phyloP scores from a whole-genome alignment of 2,329 filamentous ascomycete genomes.

The Fusarium cicatricum region DNA sequence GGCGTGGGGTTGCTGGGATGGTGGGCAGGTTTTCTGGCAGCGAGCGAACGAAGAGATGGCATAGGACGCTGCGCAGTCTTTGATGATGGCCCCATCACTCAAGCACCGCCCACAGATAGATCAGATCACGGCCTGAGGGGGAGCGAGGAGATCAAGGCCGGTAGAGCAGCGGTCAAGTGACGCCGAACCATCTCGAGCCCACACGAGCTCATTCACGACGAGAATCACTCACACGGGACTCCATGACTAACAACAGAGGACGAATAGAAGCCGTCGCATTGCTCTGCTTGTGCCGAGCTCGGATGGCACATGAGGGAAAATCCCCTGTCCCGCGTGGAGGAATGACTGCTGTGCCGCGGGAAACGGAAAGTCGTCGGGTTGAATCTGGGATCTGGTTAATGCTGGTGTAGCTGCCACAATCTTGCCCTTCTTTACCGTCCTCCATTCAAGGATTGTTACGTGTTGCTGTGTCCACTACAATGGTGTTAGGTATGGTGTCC shows the following conservation, averaged over 20 bases:
- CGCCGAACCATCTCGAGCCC: conserved; percentile 34
- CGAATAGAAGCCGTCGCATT: conserved; percentile 33
- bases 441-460: conserved; percentile 33
- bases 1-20: conserved; percentile 39
- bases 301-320: conserved; percentile 39
- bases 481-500: conserved; percentile 30
- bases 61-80: conserved; percentile 22
- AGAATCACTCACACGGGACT: conserved; percentile 31
- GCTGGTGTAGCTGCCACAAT: conserved; percentile 31
- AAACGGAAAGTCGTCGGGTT: conserved; percentile 27
- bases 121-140: conserved; percentile 36
- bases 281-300: conserved; percentile 31
- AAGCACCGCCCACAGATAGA: conserved; percentile 34
- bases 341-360: conserved; percentile 14
- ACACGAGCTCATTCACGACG: conserved; percentile 28
- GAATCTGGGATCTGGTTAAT: conserved; percentile 30
- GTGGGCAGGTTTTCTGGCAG: conserved; percentile 36
- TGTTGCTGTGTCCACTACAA: conserved; percentile 34
- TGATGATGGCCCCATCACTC: conserved; percentile 40
- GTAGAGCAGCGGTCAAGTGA: conserved; percentile 42
- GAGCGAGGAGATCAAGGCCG: conserved; percentile 17
- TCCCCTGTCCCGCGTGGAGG: conserved; percentile 30
- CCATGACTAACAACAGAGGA: conserved; percentile 30
- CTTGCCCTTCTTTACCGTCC: conserved; percentile 9
- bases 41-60: conserved; percentile 33